Evolutionary conservation across 2,329 filamentous ascomycete genomes (phyloP).

Genomic region (Macroventuria anomochaeta): DNA sequence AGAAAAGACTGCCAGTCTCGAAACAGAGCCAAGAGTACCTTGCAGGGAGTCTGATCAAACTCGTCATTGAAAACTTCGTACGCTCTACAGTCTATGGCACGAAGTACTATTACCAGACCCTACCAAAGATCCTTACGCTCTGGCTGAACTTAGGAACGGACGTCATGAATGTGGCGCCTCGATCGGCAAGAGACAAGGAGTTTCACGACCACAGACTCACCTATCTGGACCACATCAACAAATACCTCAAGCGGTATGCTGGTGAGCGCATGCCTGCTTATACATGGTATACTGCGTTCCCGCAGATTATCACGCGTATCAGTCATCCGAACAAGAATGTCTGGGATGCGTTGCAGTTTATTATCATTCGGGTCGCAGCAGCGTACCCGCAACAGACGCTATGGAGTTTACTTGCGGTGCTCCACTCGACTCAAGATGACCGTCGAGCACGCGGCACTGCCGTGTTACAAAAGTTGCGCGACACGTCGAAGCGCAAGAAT

Average conservation of each 20-base stretch:
- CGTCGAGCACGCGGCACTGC: constrained; percentile 62
- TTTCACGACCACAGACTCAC: constrained; percentile 37
- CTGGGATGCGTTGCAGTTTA: constrained; percentile 75
- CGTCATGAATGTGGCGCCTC: constrained; percentile 53
- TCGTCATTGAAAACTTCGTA: constrained; percentile 93
- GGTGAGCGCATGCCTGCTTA: constrained; percentile 70
- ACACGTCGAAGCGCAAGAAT: constrained; percentile 59
- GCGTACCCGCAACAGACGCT: constrained; percentile 89
- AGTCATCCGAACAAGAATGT: constrained; percentile 82
- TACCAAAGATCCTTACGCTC: constrained; percentile 88
- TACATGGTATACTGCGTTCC: constrained; percentile 81
- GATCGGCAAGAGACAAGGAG: constrained; percentile 37
- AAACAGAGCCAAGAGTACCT: constrained; percentile 68
- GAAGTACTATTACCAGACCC: constrained; percentile 94
- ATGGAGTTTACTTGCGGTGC: constrained; percentile 88
- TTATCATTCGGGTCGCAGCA: constrained; percentile 85
- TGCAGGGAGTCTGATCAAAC: constrained; percentile 81
- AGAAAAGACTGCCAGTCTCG: constrained; percentile 75
- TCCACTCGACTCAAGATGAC: constrained; percentile 78
- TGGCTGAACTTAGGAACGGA: constrained; percentile 92
- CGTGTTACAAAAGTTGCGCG: constrained; percentile 54
- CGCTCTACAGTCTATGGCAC: constrained; percentile 86
- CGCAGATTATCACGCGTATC: constrained; percentile 95
- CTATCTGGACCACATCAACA: constrained; percentile 55
- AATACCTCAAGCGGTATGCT: constrained; percentile 80